phyloP scores from a whole-genome alignment of 305 asterid genomes.

The Fraxinus sp. region DNA sequence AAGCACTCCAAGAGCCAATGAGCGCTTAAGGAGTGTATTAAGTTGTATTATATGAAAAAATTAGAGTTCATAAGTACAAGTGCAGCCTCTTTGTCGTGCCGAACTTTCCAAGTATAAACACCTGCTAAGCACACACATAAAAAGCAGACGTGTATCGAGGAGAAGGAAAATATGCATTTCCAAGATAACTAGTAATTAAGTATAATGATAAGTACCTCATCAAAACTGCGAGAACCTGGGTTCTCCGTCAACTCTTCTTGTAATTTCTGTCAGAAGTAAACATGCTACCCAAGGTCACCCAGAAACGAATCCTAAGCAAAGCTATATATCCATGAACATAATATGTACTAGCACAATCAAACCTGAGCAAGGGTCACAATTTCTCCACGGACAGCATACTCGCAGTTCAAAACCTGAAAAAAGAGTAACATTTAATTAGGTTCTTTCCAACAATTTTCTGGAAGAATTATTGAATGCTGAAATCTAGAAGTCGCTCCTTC shows the following conservation, averaged over 20 bases:
- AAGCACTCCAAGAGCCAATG: not conserved
- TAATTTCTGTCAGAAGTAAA: slow-evolving; percentile 36
- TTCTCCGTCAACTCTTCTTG: slow-evolving; percentile 42
- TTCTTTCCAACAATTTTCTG: not conserved
- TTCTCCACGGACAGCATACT: slow-evolving; percentile 60
- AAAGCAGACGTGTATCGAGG: not conserved
- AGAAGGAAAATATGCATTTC: not conserved
- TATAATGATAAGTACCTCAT: slow-evolving; percentile 36
- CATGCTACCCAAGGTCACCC: not conserved
- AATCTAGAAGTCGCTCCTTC: not conserved
- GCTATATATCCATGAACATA: not conserved
- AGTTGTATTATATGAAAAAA: not conserved
- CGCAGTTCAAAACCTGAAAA: slow-evolving; percentile 45
- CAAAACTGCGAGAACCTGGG: slow-evolving; percentile 46
- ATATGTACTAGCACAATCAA: not conserved
- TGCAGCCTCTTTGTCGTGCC: not conserved
- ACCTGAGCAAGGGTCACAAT: slow-evolving; percentile 55
- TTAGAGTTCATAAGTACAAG: not conserved
- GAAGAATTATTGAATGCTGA: not conserved
- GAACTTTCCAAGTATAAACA: not conserved
- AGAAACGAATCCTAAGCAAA: not conserved
- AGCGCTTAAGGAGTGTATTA: not conserved
- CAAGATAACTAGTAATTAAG: not conserved
- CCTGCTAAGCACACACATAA: not conserved
- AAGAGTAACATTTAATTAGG: not conserved